These are phyloP conservation scores for Fusarium redolens DNA, from an alignment of 2,329 filamentous ascomycete genomes.

Conservation along the genomic window DNA sequence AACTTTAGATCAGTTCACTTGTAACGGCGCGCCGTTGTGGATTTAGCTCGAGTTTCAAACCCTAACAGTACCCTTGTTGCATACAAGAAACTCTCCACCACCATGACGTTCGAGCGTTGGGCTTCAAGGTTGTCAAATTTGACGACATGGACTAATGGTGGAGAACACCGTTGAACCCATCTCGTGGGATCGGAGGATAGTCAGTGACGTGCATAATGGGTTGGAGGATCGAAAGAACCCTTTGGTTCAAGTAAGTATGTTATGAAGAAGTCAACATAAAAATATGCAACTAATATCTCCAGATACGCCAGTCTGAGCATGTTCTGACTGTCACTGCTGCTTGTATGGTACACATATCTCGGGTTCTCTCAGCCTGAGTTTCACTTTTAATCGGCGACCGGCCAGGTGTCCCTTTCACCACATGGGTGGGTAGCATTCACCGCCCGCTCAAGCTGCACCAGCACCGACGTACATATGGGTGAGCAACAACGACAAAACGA, in stretches of 20 bases:
- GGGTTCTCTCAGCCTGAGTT: background rate
- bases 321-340: background rate
- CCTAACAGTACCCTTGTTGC: constrained; percentile 18
- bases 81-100: constrained; percentile 21
- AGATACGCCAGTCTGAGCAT: background rate
- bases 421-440: constrained; percentile 11
- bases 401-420: background rate
- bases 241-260: background rate
- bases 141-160: constrained; percentile 9
- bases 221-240: background rate
- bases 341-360: background rate
- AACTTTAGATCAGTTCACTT: constrained; percentile 24
- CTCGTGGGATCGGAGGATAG: constrained; percentile 8
- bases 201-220: constrained; percentile 22
- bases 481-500: constrained; percentile 9
- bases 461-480: constrained; percentile 10
- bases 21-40: constrained; percentile 26
- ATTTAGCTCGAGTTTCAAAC: constrained; percentile 19
- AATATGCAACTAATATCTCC: background rate
- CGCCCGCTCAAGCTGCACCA: constrained; percentile 24
- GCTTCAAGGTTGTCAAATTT: constrained; percentile 18
- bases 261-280: background rate
- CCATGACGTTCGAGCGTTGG: constrained; percentile 20
- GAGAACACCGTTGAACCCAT: constrained; percentile 20
- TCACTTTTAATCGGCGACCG: background rate